Evolutionary conservation across 2,329 filamentous ascomycete species (phyloP).

Genomic region (Aaosphaeria arxii): DNA sequence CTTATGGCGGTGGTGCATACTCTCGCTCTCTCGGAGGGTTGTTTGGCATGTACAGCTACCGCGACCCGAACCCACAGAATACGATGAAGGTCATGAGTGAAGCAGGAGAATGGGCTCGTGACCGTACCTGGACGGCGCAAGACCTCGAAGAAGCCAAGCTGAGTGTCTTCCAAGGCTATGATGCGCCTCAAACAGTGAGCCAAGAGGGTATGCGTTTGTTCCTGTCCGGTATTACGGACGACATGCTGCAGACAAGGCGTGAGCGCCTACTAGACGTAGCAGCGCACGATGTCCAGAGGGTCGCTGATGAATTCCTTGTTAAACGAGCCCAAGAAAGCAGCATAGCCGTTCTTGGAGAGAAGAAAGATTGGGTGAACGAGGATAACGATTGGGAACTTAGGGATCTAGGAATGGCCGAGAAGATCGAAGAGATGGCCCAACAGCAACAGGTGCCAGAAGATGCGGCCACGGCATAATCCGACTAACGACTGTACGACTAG

Average conservation of each 20-base stretch:
- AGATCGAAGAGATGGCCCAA: constrained; percentile 18
- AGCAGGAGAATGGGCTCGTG: constrained; percentile 77
- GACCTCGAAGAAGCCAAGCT: constrained; percentile 97
- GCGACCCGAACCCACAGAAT: constrained; percentile 91
- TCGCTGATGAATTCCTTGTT: constrained; percentile 78
- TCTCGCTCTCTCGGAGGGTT: constrained; percentile 75
- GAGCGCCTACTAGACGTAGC: constrained; percentile 85
- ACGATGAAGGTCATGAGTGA: constrained; percentile 80
- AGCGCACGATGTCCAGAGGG: constrained; percentile 73
- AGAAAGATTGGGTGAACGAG: constrained; percentile 67
- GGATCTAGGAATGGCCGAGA: constrained; percentile 63
- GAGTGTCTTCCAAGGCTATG: constrained; percentile 85
- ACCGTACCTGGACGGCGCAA: constrained; percentile 75
- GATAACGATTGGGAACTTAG: constrained; percentile 70
- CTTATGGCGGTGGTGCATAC: constrained; percentile 90
- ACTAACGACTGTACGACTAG: background rate
- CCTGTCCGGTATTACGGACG: constrained; percentile 77
- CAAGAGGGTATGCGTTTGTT: constrained; percentile 85
- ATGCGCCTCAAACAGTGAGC: constrained; percentile 84
- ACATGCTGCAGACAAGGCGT: constrained; percentile 82
- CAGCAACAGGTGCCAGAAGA: constrained; percentile 19
- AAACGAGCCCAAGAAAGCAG: constrained; percentile 63
- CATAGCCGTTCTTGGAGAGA: constrained; percentile 76
- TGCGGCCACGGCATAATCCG: constrained; percentile 6
- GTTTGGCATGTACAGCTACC: constrained; percentile 95